These are phyloP conservation scores for Tilletia indica DNA, from an alignment of 1,284 basidiomycete genomes.

Conservation along the genomic window DNA sequence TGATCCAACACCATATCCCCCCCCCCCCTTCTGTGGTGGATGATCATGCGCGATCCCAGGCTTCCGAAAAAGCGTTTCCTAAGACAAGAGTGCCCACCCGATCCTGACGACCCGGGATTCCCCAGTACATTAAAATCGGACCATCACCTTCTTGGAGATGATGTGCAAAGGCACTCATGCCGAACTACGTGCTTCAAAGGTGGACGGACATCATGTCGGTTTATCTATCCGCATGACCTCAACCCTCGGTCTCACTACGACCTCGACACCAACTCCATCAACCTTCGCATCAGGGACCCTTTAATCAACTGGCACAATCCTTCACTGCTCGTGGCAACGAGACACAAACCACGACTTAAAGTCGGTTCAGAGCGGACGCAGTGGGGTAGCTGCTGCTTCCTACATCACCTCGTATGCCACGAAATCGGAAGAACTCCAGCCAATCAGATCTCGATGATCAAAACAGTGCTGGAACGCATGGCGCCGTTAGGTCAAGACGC, in stretches of 20 bases:
- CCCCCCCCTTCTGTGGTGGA: background rate
- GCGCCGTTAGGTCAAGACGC: too few species aligned
- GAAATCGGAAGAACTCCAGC: too few species aligned
- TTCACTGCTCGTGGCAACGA: background rate
- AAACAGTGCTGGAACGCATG: too few species aligned
- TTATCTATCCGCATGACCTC: background rate
- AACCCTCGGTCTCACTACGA: background rate
- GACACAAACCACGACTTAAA: background rate
- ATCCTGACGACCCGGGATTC: background rate
- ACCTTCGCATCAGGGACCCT: background rate
- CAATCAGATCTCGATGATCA: too few species aligned
- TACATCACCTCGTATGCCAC: too few species aligned
- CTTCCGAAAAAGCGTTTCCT: background rate
- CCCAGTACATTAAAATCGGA: background rate
- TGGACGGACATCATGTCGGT: background rate
- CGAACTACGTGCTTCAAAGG: background rate
- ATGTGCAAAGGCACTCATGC: background rate
- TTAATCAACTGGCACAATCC: background rate
- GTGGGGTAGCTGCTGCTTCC: too few species aligned
- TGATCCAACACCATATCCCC: background rate
- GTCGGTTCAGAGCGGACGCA: too few species aligned
- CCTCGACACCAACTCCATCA: background rate
- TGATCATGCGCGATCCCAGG: background rate
- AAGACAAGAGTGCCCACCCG: background rate
- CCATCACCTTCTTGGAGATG: background rate